Evolutionary conservation across 1,284 basidiomycete species (phyloP).

Genomic region (Mycosarcoma mackinlayi): DNA sequence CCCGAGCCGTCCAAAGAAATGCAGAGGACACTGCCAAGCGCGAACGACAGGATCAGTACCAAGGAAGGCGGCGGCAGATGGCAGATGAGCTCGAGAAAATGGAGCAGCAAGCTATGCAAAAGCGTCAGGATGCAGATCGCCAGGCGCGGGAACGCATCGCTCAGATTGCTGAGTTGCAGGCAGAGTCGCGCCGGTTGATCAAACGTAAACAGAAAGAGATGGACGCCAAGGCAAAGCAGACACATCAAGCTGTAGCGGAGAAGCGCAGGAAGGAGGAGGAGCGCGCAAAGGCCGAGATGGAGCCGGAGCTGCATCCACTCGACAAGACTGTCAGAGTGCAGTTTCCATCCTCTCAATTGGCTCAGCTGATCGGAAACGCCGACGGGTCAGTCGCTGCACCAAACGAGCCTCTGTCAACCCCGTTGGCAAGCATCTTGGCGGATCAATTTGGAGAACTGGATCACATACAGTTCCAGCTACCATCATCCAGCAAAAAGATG

Average conservation of each 20-base stretch:
- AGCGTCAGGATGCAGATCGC: constrained; percentile 71
- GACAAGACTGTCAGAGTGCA: constrained; percentile 55
- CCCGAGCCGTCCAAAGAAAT: constrained; percentile 83
- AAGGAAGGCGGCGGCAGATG: constrained; percentile 81
- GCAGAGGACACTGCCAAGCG: constrained; percentile 78
- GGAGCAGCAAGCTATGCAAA: constrained; percentile 77
- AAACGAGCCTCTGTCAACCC: constrained; percentile 26
- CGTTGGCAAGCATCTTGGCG: constrained; percentile 37
- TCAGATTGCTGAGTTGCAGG: constrained; percentile 37
- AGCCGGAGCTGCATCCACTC: constrained; percentile 45
- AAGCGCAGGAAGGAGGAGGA: constrained; percentile 25
- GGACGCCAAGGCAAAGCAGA: constrained; percentile 26
- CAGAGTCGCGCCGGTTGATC: constrained; percentile 44
- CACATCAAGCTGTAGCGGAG: constrained; percentile 10
- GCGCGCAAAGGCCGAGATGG: constrained; percentile 17
- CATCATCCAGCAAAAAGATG: constrained; percentile 35
- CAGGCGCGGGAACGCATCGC: constrained; percentile 14
- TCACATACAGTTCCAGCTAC: constrained; percentile 40
- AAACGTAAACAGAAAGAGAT: constrained; percentile 40
- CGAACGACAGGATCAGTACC: constrained; percentile 79
- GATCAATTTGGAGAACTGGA: constrained; percentile 51
- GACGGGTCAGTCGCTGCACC: constrained; percentile 2
- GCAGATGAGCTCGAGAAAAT: constrained; percentile 85
- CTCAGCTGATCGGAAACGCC: constrained; percentile 21
- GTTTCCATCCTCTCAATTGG: constrained; percentile 53